Evolutionary conservation across 139 green algal species (phyloP).

Genomic region (Yamagishiella unicocca): DNA sequence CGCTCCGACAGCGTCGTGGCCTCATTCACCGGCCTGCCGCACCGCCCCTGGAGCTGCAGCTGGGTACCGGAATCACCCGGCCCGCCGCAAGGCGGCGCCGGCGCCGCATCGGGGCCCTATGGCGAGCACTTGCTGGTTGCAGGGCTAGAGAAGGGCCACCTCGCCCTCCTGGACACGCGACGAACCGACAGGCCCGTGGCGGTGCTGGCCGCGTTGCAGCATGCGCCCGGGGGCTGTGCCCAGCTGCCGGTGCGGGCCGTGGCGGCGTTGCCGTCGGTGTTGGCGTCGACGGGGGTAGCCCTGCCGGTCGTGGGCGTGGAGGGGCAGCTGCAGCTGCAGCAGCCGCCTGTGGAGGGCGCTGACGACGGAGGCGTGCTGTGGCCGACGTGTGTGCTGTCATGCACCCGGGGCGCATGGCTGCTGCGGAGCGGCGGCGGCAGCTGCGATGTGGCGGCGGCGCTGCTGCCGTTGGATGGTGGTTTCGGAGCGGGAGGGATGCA

Average conservation of each 20-base stretch:
- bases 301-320: background rate
- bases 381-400: background rate
- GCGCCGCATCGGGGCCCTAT: background rate
- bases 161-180: slow-evolving; percentile 27
- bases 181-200: background rate
- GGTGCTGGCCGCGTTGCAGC: background rate
- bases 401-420: slow-evolving; percentile 6
- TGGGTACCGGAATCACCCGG: too few relatives aligned
- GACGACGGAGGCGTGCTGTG: background rate
- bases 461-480: slow-evolving; percentile 7
- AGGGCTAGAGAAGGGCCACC: slow-evolving; percentile 10
- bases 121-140: slow-evolving; percentile 20
- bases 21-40: slow-evolving; percentile 5
- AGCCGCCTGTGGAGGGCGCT: background rate
- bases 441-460: background rate
- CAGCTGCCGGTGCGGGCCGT: slow-evolving; percentile 19
- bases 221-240: background rate
- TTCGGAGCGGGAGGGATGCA: background rate
- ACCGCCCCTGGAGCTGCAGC: background rate
- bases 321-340: background rate
- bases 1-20: slow-evolving; percentile 1
- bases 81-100: background rate
- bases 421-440: background rate
- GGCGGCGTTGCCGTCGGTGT: background rate
- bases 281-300: background rate